Base-by-base conservation (phyloP, 2,329 filamentous ascomycete species). In the Penicillium thymicola region DNA sequence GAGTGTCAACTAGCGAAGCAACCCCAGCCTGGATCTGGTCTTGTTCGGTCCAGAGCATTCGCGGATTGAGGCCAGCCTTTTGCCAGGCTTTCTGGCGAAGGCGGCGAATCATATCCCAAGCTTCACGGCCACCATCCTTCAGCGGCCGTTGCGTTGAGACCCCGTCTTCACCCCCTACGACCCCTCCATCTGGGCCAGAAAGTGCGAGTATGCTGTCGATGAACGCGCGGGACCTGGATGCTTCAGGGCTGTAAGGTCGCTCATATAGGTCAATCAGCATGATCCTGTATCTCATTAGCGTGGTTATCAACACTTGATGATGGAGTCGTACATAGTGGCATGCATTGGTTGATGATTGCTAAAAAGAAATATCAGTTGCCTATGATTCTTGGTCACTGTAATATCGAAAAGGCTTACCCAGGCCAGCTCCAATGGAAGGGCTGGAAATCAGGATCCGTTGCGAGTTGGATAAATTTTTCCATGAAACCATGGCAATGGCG, bases 361-460 rank as follows among this genome's bases (percentile, higher is more conserved):
- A 28, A 11, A 16, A 50, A 16, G 9, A 52, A 28, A n/a, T 11
- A 43, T 70, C 51, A 66, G 65, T 43, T 32, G 16, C 5, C 30
- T 14, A n/a, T 36, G 5, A 16, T 30, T 25, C 16, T 16, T 34
- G 25, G 25, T 8, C 2, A 27, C 8, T 8, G 7, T 27, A 27
- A 8, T 27, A 27, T 8, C 25, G 2, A 11, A 10, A 10, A 37
- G 14, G 53, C 69, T 62, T 59, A 73, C 70, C 76, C 75, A 38
- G 77, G 76, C 77, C 77, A 79, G 56, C 75, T 77, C 78, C 78
- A 80, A 46, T 78, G 75, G 46, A 80, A 79, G 0, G 76, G 76
- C 57, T 79, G 75, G 41, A 80, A 76, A 45, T 78, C 76, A 21
- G 76, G 72, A 59, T 79, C 77, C 4, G 75, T 76, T 5, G 76